Evolutionary conservation across 169 alveolate species (phyloP).

Genomic region (Blepharisma undulans): DNA sequence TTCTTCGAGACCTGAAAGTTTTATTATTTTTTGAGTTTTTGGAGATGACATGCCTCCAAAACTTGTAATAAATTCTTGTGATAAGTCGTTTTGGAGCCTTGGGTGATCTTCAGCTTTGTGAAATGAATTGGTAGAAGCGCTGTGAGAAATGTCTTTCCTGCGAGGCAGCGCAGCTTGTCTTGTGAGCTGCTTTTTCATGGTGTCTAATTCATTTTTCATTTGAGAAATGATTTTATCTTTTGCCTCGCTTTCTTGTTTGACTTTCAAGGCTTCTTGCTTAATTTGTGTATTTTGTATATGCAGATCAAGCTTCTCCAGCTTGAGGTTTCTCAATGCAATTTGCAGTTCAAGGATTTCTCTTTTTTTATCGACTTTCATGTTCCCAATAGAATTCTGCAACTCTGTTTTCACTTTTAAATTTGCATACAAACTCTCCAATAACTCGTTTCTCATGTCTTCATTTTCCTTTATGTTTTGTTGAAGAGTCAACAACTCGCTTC

Average conservation of each 20-base stretch:
- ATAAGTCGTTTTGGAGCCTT: neutral
- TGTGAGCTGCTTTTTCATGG: conserved; percentile 1
- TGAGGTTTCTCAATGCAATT: conserved; percentile 10
- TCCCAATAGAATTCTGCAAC: neutral
- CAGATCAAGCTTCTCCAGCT: neutral
- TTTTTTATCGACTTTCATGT: neutral
- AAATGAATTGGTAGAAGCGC: neutral
- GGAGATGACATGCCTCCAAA: neutral
- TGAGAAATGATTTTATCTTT: conserved; percentile 4
- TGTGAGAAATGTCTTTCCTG: neutral
- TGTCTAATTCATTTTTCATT: conserved; percentile 22
- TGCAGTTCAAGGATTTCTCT: conserved; percentile 25
- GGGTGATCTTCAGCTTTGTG: neutral
- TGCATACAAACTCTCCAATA: neutral
- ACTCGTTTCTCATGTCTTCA: neutral
- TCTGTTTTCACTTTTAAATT: neutral
- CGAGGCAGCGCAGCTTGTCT: neutral
- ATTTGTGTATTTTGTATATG: conserved; percentile 5
- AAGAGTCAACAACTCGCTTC: neutral
- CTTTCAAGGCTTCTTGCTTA: conserved; percentile 14
- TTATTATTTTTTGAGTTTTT: neutral
- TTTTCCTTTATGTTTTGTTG: conserved; percentile 30
- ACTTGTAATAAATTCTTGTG: neutral
- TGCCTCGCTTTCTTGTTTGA: conserved; percentile 7
- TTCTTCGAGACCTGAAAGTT: neutral